These are phyloP conservation scores for Pythium inflatum DNA, from an alignment of 352 stramenopile genomes.

Conservation along the genomic window DNA sequence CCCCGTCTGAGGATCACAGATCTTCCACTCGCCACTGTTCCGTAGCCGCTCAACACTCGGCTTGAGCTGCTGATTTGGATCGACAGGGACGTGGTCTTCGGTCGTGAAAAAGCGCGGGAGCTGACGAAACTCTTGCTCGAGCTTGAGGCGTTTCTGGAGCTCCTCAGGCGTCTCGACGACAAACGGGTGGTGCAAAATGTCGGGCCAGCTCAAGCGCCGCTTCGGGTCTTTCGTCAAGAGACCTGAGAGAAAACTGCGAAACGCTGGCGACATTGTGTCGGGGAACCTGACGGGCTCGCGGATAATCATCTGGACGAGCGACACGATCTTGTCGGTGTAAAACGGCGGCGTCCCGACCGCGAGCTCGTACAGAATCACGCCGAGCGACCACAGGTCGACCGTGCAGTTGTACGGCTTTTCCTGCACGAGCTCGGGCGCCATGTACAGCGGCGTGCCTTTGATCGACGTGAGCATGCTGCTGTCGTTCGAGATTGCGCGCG, in stretches of 20 bases:
- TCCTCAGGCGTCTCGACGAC: conserved; percentile 84
- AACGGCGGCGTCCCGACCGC: conserved; percentile 92
- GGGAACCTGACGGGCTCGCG: conserved; percentile 91
- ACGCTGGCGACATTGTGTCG: conserved; percentile 73
- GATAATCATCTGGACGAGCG: conserved; percentile 96
- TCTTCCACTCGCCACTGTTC: conserved; percentile 82
- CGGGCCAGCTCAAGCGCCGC: conserved; percentile 86
- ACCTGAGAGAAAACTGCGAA: conserved; percentile 89
- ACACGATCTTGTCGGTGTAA: conserved; percentile 94
- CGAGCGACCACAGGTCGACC: conserved; percentile 94
- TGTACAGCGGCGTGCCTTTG: conserved; percentile 95
- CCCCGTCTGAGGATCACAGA: conserved; percentile 81
- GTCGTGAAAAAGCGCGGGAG: conserved; percentile 75
- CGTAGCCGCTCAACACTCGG: conserved; percentile 73
- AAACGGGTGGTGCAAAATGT: conserved; percentile 91
- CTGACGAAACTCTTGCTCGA: conserved; percentile 61
- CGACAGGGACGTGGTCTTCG: conserved; percentile 40
- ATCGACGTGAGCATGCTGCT: conserved; percentile 92
- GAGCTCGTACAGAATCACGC: conserved; percentile 95
- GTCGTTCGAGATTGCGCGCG: conserved; percentile 87
- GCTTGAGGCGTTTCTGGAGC: conserved; percentile 43
- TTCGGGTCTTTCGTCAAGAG: conserved; percentile 91
- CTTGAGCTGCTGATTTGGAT: conserved; percentile 44
- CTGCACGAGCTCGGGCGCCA: conserved; percentile 94
- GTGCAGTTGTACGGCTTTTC: conserved; percentile 95